A percentile compares a stretch with the other conserved stretches of the same genome.
phyloP scores from a whole-genome alignment of 1,284 basidiomycete genomes.

The Clitocybe nebularis region DNA sequence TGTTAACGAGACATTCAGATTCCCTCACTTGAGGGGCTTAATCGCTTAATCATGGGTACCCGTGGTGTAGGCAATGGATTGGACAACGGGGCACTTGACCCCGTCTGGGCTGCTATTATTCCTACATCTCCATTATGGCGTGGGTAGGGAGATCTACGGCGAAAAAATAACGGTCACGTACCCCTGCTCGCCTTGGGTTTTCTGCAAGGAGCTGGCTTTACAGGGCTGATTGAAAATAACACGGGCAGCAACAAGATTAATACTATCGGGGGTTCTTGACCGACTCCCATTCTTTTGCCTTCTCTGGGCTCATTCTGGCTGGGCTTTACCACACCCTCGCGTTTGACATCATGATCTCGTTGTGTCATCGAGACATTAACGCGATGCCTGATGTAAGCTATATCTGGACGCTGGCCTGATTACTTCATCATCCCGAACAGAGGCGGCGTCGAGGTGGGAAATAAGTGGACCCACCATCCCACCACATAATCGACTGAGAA shows the following conservation, averaged over 20 bases:
- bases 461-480: too few species aligned
- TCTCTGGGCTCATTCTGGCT: slow-evolving; percentile 82
- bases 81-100: slow-evolving; percentile 73
- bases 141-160: slow-evolving; percentile 66
- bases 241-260: slow-evolving; percentile 75
- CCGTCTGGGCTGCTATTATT: slow-evolving; percentile 80
- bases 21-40: slow-evolving; percentile 73
- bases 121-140: slow-evolving; percentile 81
- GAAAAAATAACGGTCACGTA: slow-evolving; percentile 78
- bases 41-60: slow-evolving; percentile 82
- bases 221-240: too few species aligned
- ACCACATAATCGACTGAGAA: too few species aligned
- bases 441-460: too few species aligned
- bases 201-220: slow-evolving; percentile 29
- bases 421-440: too few species aligned
- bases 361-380: slow-evolving; percentile 67
- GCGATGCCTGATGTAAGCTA: slow-evolving; percentile 79
- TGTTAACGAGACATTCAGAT: slow-evolving; percentile 58
- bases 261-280: slow-evolving; percentile 78
- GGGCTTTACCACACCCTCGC: slow-evolving; percentile 75
- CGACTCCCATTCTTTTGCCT: slow-evolving; percentile 69
- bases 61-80: slow-evolving; percentile 74
- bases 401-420: slow-evolving; percentile 83
- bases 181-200: slow-evolving; percentile 83
- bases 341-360: slow-evolving; percentile 80